phyloP scores from a whole-genome alignment of 768 basidiomycete genomes.

The Podaxis sp. region DNA sequence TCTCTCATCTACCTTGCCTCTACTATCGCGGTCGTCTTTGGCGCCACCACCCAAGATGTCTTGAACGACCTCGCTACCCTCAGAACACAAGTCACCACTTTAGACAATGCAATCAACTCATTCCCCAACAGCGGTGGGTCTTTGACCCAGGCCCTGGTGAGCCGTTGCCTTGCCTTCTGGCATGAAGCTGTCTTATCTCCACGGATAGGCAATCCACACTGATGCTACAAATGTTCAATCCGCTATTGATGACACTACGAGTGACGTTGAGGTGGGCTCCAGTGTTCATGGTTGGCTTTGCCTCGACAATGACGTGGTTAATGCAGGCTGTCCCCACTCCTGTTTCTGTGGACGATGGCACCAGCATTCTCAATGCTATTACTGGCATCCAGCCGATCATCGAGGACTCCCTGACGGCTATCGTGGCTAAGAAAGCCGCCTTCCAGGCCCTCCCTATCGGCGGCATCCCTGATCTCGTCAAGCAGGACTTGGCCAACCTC shows the following conservation, averaged over 20 bases:
- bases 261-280: conserved; percentile 24
- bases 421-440: conserved; percentile 26
- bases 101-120: conserved; percentile 28
- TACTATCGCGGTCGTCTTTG: conserved; percentile 20
- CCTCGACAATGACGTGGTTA: neutral
- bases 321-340: conserved; percentile 16
- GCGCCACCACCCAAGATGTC: conserved; percentile 26
- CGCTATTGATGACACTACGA: conserved; percentile 24
- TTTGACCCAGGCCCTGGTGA: conserved; percentile 25
- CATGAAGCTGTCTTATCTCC: neutral
- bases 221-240: conserved; percentile 20
- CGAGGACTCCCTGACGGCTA: conserved; percentile 17
- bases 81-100: conserved; percentile 23
- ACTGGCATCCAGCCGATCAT: conserved; percentile 17
- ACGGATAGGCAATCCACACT: conserved; percentile 24
- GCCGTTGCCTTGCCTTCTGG: neutral
- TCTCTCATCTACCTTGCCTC: conserved; percentile 27
- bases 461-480: conserved; percentile 22
- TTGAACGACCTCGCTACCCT: conserved; percentile 28
- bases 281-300: neutral
- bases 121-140: conserved; percentile 26
- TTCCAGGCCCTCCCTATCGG: conserved; percentile 22
- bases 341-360: conserved; percentile 23
- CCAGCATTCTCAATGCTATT: conserved; percentile 21
- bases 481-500: conserved; percentile 24